These are phyloP conservation scores for Rhizopogon vesiculosus DNA, from an alignment of 768 basidiomycete species.

Conservation along the genomic window DNA sequence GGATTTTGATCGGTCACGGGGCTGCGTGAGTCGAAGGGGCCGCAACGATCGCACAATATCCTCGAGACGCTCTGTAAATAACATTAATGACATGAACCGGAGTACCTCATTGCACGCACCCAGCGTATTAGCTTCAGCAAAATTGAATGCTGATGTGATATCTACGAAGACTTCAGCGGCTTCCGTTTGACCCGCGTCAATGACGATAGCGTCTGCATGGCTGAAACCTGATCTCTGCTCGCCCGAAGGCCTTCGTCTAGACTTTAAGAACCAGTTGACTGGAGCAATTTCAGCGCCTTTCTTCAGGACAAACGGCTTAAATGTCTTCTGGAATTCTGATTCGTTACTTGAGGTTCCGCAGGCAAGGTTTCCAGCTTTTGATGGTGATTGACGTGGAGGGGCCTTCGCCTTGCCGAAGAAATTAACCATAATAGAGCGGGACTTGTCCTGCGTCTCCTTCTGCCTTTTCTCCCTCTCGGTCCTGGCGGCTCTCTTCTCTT, in stretches of 20 bases:
- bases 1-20: no score
- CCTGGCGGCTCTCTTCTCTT: conserved; percentile 63
- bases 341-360: conserved; percentile 31
- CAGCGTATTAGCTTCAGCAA: conserved; percentile 11
- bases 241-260: conserved; percentile 19
- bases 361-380: conserved; percentile 21
- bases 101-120: conserved; percentile 1
- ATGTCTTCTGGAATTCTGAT: conserved; percentile 69
- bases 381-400: conserved; percentile 15
- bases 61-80: conserved; percentile 6
- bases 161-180: background rate
- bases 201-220: conserved; percentile 49
- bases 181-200: conserved; percentile 47
- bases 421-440: conserved; percentile 68
- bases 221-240: conserved; percentile 15
- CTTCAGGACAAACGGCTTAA: conserved; percentile 77
- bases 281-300: conserved; percentile 72
- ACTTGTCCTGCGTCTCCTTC: conserved; percentile 66
- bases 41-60: conserved; percentile 25
- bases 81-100: conserved; percentile 24
- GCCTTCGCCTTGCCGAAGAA: conserved; percentile 70
- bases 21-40: conserved; percentile 9
- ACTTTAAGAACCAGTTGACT: conserved; percentile 57
- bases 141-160: conserved; percentile 17
- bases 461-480: conserved; percentile 70